These are phyloP conservation scores for Penicillium paradoxum DNA, from an alignment of 495 filamentous ascomycete species.

Conservation along the genomic window DNA sequence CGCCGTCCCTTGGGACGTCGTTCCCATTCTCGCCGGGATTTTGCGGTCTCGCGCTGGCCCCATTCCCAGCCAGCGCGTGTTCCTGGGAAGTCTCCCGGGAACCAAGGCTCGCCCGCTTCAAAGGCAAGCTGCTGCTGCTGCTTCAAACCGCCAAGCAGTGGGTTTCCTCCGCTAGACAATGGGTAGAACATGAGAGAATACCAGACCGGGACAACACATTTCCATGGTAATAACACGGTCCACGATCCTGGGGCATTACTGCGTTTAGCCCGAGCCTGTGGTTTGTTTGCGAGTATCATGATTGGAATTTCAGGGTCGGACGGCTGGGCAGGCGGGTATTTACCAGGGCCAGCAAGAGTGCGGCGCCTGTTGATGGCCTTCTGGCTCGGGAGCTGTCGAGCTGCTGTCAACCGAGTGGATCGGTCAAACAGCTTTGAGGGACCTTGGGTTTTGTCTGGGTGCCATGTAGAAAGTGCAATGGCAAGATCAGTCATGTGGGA, in stretches of 20 bases:
- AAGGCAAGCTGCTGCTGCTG: constrained; percentile 78
- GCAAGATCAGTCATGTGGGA: constrained; percentile 47
- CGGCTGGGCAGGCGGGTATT: constrained; percentile 50
- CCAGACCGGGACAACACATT: constrained; percentile 83
- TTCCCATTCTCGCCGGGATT: constrained; percentile 65
- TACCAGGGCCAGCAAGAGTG: constrained; percentile 58
- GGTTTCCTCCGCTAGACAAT: constrained; percentile 70
- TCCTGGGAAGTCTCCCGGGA: constrained; percentile 83
- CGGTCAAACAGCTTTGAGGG: constrained; percentile 65
- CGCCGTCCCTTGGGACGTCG: constrained; percentile 77
- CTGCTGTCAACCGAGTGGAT: constrained; percentile 53
- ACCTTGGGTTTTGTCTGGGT: constrained; percentile 53
- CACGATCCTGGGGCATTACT: constrained; percentile 62
- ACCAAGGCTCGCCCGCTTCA: constrained; percentile 74
- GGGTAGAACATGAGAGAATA: constrained; percentile 82
- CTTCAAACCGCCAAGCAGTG: constrained; percentile 75
- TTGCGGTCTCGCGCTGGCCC: constrained; percentile 60
- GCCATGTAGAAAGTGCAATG: constrained; percentile 62
- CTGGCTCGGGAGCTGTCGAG: constrained; percentile 68
- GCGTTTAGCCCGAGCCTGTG: constrained; percentile 28
- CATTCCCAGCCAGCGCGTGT: constrained; percentile 75
- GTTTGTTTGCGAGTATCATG: constrained; percentile 59
- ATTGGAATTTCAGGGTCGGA: constrained; percentile 82
- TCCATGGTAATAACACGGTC: constrained; percentile 89
- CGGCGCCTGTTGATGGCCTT: constrained; percentile 85